Conservation (phyloP, 2,329 filamentous ascomycete species). For the Zymoseptoria crescenta region DNA sequence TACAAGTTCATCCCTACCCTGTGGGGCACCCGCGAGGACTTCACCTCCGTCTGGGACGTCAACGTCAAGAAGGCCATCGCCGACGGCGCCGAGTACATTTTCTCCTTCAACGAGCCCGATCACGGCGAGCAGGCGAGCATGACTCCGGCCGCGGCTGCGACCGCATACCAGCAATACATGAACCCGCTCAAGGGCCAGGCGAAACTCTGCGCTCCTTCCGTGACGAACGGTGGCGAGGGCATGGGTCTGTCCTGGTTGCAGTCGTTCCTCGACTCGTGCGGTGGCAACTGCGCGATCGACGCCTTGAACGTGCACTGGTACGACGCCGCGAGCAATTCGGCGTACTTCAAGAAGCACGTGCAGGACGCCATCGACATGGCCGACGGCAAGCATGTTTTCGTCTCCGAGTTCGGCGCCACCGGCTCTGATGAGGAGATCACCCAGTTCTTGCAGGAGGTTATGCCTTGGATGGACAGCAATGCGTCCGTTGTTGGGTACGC, state of each 20-base stretch:
- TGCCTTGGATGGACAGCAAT: conserved; percentile 39
- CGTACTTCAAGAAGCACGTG: conserved; percentile 50
- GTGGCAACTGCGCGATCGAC: conserved; percentile 36
- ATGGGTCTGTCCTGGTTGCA: conserved; percentile 52
- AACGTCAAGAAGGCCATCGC: conserved; percentile 47
- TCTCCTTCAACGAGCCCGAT: conserved; percentile 69
- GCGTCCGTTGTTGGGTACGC: conserved; percentile 35
- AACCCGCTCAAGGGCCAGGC: conserved; percentile 48
- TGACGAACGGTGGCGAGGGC: conserved; percentile 51
- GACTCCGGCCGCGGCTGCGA: conserved; percentile 45
- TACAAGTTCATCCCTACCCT: conserved; percentile 61
- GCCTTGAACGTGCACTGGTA: conserved; percentile 62
- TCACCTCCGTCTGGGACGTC: conserved; percentile 44
- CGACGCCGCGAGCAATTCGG: conserved; percentile 39
- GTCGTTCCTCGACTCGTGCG: conserved; percentile 47
- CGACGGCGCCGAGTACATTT: conserved; percentile 48
- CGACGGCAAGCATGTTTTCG: conserved; percentile 44
- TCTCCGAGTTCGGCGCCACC: conserved; percentile 56
- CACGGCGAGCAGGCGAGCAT: conserved; percentile 52
- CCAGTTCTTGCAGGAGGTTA: conserved; percentile 45
- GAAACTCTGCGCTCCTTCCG: conserved; percentile 51
- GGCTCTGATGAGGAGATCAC: conserved; percentile 37
- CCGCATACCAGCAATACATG: conserved; percentile 47
- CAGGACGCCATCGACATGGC: conserved; percentile 32
- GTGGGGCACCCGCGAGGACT: conserved; percentile 36